Evolutionary conservation across 1,284 basidiomycete species (phyloP).

Genomic region (Rhizoctonia solani): DNA sequence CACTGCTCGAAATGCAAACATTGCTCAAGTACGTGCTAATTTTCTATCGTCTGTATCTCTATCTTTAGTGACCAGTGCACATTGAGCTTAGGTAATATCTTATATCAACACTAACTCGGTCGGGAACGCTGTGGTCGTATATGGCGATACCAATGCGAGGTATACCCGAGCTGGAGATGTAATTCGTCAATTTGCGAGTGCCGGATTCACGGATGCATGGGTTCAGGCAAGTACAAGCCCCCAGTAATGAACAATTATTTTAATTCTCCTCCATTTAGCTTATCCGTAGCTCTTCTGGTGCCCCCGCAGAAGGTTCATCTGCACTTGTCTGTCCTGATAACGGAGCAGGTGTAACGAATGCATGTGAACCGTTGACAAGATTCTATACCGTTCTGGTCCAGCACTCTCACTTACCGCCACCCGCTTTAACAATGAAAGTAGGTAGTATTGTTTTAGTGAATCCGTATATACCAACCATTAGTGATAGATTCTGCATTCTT

Average conservation of each 20-base stretch:
- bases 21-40: slow-evolving; percentile 45
- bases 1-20: slow-evolving; percentile 45
- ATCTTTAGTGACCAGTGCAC: neutral
- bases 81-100: slow-evolving; percentile 37
- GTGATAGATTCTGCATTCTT: slow-evolving; percentile 42
- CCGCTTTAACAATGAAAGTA: slow-evolving; percentile 46
- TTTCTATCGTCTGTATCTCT: neutral
- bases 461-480: neutral
- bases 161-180: slow-evolving; percentile 42
- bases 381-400: slow-evolving; percentile 44
- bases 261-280: slow-evolving; percentile 29
- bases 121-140: slow-evolving; percentile 48
- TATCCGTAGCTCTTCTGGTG: slow-evolving; percentile 40
- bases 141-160: slow-evolving; percentile 50
- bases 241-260: neutral
- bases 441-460: neutral
- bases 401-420: slow-evolving; percentile 42
- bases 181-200: slow-evolving; percentile 1
- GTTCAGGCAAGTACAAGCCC: slow-evolving; percentile 1
- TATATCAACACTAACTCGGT: slow-evolving; percentile 45
- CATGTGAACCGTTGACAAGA: slow-evolving; percentile 51
- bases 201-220: slow-evolving; percentile 35
- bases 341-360: slow-evolving; percentile 44
- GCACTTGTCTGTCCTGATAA: slow-evolving; percentile 46
- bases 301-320: slow-evolving; percentile 41